Base-by-base conservation (phyloP, 2,329 filamentous ascomycete genomes). In the Fusarium acutatum region DNA sequence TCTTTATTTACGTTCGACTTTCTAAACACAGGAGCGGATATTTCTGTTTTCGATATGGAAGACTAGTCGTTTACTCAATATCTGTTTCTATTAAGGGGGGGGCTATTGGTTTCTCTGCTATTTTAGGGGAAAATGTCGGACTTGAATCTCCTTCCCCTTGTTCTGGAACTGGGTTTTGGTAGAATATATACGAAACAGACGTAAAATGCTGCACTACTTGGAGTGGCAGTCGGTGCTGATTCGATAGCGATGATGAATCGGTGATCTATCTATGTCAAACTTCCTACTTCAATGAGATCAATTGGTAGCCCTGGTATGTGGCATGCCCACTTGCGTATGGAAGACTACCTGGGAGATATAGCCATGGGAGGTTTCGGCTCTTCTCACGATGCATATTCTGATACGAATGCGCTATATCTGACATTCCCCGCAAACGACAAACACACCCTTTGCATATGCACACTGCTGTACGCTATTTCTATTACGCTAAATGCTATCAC, bases 1-100 rank as follows among this genome's bases (percentile, higher is more conserved):
- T 62, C 69, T 35, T 43, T 78, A 24, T 73, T 75, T 22, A 70
- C 73, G 12, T 78, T 78, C 40, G 75, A 78, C 40, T 78, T 78
- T 67, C 53, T 78, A 3, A 49, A 56, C 8, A 54, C 65, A 2
- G 67, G 67, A 38, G 73, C 69, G 9, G 77, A 78, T n/a, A 64
- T 78, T 32, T 60, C 75, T 13, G 73, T 76, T 35, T 78, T 78
- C 34, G 72, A 73, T 24, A 54, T 69, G n/a, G 76, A 76, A 4
- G 76, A 78, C 14, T 78, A 65, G 43, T 1, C 8, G n/a, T 6
- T 52, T 46, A 24, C 32, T 22, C 34, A 15, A 50, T n/a, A 26
- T 32, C n/a, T 20, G 22, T 26, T 24, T 3, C 9, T 10, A 12
- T 12, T 17, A 32, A n/a, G 4, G 22, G 13, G 13, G 34, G 17